These are phyloP conservation scores for Boechera stricta DNA, from an alignment of 345 rosid genomes.

Conservation along the genomic window DNA sequence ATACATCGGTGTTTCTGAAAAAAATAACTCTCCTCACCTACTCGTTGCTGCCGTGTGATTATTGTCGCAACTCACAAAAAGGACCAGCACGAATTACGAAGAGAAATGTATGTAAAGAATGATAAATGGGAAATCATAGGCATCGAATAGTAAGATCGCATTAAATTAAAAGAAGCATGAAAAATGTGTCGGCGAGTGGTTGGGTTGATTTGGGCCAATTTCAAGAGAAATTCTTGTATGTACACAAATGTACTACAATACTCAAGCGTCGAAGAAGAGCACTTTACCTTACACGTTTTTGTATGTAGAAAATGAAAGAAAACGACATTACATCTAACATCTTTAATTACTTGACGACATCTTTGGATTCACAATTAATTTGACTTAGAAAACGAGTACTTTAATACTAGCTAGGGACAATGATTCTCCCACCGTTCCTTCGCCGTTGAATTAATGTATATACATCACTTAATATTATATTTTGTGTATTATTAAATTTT, in stretches of 20 bases:
- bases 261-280: slow-evolving; percentile 27
- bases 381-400: slow-evolving; percentile 23
- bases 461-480: slow-evolving; percentile 6
- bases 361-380: slow-evolving; percentile 32
- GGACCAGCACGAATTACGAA: slow-evolving; percentile 11
- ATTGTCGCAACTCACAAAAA: slow-evolving; percentile 8
- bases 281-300: slow-evolving; percentile 41
- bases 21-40: too few relatives aligned
- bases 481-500: neutral
- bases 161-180: slow-evolving; percentile 29
- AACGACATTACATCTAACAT: slow-evolving; percentile 40
- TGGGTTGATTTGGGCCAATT: slow-evolving; percentile 21
- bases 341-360: slow-evolving; percentile 39
- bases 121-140: neutral
- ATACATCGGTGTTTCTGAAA: too few relatives aligned
- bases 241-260: slow-evolving; percentile 16
- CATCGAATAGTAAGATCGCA: slow-evolving; percentile 17
- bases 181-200: slow-evolving; percentile 41
- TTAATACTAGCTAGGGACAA: slow-evolving; percentile 25
- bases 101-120: slow-evolving; percentile 6
- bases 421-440: slow-evolving; percentile 39
- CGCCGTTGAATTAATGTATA: slow-evolving; percentile 26
- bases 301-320: slow-evolving; percentile 30
- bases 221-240: slow-evolving; percentile 7
- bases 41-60: slow-evolving; percentile 28